These are phyloP conservation scores for Lentinula aciculospora DNA, from an alignment of 768 basidiomycete genomes.

Conservation along the genomic window DNA sequence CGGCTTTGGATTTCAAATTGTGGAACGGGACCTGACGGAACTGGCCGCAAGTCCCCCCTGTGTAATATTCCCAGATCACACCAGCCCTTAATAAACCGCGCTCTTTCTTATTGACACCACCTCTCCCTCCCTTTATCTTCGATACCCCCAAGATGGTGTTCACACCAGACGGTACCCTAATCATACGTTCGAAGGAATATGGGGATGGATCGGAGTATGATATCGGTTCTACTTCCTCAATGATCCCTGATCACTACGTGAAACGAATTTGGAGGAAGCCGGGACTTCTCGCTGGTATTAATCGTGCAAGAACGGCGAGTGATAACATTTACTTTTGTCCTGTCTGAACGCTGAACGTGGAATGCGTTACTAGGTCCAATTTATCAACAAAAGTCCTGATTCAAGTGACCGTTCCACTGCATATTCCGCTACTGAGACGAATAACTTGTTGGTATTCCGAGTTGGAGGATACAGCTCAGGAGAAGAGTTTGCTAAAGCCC, in stretches of 20 bases:
- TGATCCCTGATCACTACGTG: conserved; percentile 11
- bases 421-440: conserved; percentile 1
- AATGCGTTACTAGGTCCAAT: conserved; percentile 5
- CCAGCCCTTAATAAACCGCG: neutral
- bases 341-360: neutral
- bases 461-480: neutral
- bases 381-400: conserved; percentile 9
- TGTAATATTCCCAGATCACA: neutral
- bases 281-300: neutral
- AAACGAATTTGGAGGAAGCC: conserved; percentile 11
- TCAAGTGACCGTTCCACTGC: conserved; percentile 9
- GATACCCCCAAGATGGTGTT: conserved; percentile 7
- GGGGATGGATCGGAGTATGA: conserved; percentile 10
- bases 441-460: neutral
- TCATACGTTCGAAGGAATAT: conserved; percentile 11
- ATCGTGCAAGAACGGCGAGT: neutral
- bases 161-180: conserved; percentile 7
- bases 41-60: neutral
- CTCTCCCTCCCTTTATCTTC: neutral
- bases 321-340: neutral
- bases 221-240: neutral
- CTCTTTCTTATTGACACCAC: neutral
- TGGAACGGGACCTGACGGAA: neutral
- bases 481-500: neutral
- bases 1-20: neutral